Conservation (phyloP, 2,329 filamentous ascomycete genomes). For the Aspergillus sp. region DNA sequence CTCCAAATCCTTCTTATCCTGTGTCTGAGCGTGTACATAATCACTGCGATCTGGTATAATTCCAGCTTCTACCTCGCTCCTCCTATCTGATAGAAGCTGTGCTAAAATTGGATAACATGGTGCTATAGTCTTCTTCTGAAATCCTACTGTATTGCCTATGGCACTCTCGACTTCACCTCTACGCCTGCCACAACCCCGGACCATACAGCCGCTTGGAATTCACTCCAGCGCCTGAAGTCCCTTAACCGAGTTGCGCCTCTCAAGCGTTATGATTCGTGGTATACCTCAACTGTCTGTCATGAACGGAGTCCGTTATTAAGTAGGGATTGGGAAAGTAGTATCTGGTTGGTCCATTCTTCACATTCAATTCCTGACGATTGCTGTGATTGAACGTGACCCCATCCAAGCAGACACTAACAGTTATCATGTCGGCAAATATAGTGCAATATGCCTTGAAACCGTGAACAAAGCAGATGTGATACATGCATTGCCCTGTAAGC, state of each 20-base stretch:
- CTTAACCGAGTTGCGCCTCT: neutral
- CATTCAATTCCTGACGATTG: neutral
- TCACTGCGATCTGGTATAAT: neutral
- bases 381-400: neutral
- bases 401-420: neutral
- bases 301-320: neutral
- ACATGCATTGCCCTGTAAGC: neutral
- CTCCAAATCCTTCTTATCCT: neutral
- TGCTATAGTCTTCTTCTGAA: neutral
- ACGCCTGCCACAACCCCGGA: neutral
- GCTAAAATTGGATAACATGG: neutral
- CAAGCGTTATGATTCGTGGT: neutral
- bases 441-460: neutral
- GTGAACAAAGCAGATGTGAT: neutral
- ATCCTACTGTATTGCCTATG: slow-evolving; percentile 1
- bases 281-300: no score
- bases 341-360: neutral
- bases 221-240: neutral
- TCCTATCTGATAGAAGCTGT: neutral
- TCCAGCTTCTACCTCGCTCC: neutral
- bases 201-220: neutral
- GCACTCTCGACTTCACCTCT: neutral
- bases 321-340: neutral
- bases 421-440: neutral
- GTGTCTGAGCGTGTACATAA: neutral